A percentile compares a stretch with the other conserved stretches of the same genome.
Evolutionary conservation across 768 basidiomycete species (phyloP).

Genomic region (Tylopilus cervinicoccineus): DNA sequence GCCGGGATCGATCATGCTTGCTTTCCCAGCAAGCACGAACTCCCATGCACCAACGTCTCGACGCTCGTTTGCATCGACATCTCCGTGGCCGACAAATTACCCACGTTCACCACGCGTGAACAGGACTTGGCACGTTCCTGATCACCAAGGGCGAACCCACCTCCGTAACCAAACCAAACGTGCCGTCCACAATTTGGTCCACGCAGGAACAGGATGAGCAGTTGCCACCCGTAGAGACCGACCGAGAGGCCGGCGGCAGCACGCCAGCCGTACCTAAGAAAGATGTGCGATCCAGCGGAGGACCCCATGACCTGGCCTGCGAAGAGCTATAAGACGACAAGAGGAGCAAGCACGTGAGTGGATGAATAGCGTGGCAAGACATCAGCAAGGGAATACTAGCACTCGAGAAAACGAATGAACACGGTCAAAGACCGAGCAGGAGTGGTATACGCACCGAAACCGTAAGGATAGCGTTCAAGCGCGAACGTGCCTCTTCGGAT

Average conservation of each 20-base stretch:
- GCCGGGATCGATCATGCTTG: neutral
- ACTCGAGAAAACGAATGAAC: neutral
- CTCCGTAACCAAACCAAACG: constrained; percentile 61
- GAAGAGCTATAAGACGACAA: constrained; percentile 21
- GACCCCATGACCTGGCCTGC: constrained; percentile 43
- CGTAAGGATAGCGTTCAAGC: constrained; percentile 27
- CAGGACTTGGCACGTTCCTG: neutral
- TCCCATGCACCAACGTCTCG: constrained; percentile 5
- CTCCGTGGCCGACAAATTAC: neutral
- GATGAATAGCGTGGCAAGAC: neutral
- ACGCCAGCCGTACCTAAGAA: constrained; percentile 39
- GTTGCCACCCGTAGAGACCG: constrained; percentile 31
- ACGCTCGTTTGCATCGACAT: neutral
- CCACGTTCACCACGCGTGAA: neutral
- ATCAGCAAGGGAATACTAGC: neutral
- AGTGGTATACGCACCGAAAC: constrained; percentile 21
- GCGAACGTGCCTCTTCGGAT: constrained; percentile 26
- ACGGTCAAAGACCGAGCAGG: neutral
- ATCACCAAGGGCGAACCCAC: constrained; percentile 35
- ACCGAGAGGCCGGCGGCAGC: constrained; percentile 31
- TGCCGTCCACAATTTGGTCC: constrained; percentile 35
- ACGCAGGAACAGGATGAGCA: constrained; percentile 34
- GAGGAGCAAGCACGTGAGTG: neutral
- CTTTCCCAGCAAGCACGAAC: constrained; percentile 5
- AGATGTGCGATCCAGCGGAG: constrained; percentile 38